Conservation (phyloP, 2,329 filamentous ascomycete genomes). For the Teratosphaeria epicoccoides region DNA sequence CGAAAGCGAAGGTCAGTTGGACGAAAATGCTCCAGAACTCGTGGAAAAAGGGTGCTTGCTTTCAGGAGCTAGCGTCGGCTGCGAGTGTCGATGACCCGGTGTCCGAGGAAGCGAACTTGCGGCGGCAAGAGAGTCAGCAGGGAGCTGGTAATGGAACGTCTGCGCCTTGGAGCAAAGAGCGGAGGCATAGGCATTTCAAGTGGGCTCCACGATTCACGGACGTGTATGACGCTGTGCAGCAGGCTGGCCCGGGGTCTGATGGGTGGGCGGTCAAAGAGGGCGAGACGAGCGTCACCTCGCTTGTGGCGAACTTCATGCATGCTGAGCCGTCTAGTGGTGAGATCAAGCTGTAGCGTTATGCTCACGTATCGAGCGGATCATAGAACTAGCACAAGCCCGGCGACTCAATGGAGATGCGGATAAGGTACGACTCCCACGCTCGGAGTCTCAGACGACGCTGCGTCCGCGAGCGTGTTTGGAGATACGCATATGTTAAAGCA, state of each 20-base stretch:
- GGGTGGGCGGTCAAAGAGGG: constrained; percentile 87
- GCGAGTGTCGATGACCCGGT: constrained; percentile 46
- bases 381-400: too few relatives aligned
- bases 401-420: too few relatives aligned
- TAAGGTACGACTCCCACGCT: too few relatives aligned
- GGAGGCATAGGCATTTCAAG: constrained; percentile 81
- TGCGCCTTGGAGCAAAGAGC: constrained; percentile 33
- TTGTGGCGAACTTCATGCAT: constrained; percentile 90
- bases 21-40: constrained; percentile 83
- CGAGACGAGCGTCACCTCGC: constrained; percentile 77
- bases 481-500: too few relatives aligned
- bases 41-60: constrained; percentile 78
- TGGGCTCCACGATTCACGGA: constrained; percentile 84
- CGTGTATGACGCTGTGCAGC: constrained; percentile 77
- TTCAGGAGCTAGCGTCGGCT: constrained; percentile 64
- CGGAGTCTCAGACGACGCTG: too few relatives aligned
- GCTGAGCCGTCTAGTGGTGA: constrained; percentile 56
- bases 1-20: constrained; percentile 62
- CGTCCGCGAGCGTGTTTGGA: too few relatives aligned
- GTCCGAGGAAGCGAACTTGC: constrained; percentile 60
- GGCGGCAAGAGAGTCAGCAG: constrained; percentile 48
- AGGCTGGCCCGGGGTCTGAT: constrained; percentile 70
- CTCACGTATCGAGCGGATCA: too few relatives aligned
- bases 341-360: constrained; percentile 68
- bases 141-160: constrained; percentile 23